A percentile compares a stretch with the other conserved stretches of the same genome.
Conservation (phyloP, 2,329 filamentous ascomycete genomes). For the Emydomyces testavorans region DNA sequence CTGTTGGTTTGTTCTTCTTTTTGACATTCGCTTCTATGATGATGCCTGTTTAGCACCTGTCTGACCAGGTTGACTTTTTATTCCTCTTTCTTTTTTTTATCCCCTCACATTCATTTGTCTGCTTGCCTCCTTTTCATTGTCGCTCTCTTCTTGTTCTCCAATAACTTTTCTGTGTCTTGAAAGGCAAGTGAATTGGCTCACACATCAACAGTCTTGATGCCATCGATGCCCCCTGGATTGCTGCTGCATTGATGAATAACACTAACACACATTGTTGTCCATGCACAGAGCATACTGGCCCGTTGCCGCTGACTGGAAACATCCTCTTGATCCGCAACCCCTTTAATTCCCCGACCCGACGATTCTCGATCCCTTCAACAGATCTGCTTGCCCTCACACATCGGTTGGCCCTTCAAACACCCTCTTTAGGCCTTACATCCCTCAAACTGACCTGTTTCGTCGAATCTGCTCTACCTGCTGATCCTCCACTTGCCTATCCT, state of each 20-base stretch:
- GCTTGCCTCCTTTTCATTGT: constrained; percentile 4
- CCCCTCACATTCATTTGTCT: constrained; percentile 8
- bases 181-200: not conserved
- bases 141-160: constrained; percentile 6
- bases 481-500: not conserved
- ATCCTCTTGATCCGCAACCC: constrained; percentile 1
- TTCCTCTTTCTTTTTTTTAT: not conserved
- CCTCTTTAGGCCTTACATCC: constrained; percentile 38
- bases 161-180: not conserved
- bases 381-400: constrained; percentile 1
- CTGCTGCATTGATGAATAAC: not conserved
- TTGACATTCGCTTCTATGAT: not conserved
- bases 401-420: constrained; percentile 19
- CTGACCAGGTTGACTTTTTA: not conserved
- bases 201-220: not conserved
- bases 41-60: not conserved
- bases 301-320: constrained; percentile 4
- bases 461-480: not conserved
- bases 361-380: not conserved
- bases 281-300: constrained; percentile 8
- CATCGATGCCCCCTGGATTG: not conserved
- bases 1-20: constrained; percentile 9
- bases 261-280: constrained; percentile 8
- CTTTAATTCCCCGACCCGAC: constrained; percentile 9
- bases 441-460: not conserved